A percentile compares a stretch with the other conserved stretches of the same genome.
phyloP scores from a whole-genome alignment of 805 yeast species.

The Pichia cabralensis region DNA sequence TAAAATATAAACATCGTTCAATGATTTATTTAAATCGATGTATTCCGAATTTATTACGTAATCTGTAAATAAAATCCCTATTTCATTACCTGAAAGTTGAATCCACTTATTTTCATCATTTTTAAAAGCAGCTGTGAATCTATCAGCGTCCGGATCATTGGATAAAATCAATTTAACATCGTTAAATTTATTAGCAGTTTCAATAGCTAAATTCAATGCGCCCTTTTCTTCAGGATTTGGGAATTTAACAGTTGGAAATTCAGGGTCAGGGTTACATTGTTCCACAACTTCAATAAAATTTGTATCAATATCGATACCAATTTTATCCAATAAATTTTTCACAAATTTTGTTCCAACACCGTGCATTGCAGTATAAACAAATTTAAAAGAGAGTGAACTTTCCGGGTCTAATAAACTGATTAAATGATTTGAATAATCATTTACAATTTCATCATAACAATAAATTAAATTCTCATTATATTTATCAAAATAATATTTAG shows the following conservation, averaged over 20 bases:
- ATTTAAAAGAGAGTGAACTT: constrained; percentile 25
- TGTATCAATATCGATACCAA: not conserved
- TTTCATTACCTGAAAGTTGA: constrained; percentile 85
- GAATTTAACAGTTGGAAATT: constrained; percentile 73
- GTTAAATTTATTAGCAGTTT: constrained; percentile 40
- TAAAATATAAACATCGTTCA: constrained; percentile 42
- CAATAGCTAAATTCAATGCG: constrained; percentile 67
- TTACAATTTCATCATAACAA: constrained; percentile 34
- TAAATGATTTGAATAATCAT: constrained; percentile 29
- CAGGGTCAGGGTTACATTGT: constrained; percentile 75
- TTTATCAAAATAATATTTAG: constrained; percentile 22
- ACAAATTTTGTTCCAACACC: constrained; percentile 79
- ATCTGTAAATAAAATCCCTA: constrained; percentile 77
- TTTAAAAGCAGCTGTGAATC: constrained; percentile 75
- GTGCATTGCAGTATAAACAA: constrained; percentile 90
- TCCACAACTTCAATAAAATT: constrained; percentile 37
- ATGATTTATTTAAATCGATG: constrained; percentile 12
- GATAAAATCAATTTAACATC: constrained; percentile 62
- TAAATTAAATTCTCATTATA: constrained; percentile 22
- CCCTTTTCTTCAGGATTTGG: constrained; percentile 97
- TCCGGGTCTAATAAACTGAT: constrained; percentile 26
- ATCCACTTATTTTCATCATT: constrained; percentile 41
- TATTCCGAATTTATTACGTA: constrained; percentile 31
- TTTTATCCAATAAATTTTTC: constrained; percentile 27
- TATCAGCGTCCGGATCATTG: constrained; percentile 95